Evolutionary conservation across 495 filamentous ascomycete species (phyloP).

Genomic region (Neurospora sp.): DNA sequence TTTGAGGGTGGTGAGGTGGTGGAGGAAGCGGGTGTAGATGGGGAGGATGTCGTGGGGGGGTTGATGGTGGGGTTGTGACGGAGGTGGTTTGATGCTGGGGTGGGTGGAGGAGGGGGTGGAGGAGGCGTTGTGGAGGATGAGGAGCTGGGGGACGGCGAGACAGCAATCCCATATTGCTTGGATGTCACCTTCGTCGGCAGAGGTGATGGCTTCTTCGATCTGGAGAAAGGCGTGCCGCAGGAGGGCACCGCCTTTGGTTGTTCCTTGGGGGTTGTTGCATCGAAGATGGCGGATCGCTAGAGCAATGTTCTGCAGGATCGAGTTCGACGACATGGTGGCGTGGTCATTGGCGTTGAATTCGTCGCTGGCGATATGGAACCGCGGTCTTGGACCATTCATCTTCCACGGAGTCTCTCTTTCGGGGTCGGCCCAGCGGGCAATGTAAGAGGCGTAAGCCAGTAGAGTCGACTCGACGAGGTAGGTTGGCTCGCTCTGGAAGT

Average conservation of each 20-base stretch:
- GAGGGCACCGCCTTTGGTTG: conserved; percentile 7
- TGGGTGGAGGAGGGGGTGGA: background rate
- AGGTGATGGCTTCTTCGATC: conserved; percentile 13
- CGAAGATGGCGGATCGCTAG: conserved; percentile 12
- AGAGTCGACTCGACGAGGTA: conserved; percentile 6
- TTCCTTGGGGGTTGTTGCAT: background rate
- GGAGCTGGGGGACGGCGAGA: conserved; percentile 21
- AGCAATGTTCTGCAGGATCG: conserved; percentile 18
- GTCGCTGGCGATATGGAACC: background rate
- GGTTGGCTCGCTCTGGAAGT: conserved; percentile 4
- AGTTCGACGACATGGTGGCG: background rate
- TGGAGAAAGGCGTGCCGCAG: conserved; percentile 18
- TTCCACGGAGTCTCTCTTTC: conserved; percentile 5
- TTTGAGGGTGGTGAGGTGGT: conserved; percentile 12
- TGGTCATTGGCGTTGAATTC: background rate
- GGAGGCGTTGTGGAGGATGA: background rate
- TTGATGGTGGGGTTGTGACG: background rate
- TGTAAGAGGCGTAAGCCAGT: conserved; percentile 7
- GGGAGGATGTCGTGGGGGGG: conserved; percentile 11
- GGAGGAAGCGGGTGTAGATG: conserved; percentile 16
- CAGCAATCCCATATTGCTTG: conserved; percentile 28
- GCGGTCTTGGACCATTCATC: background rate
- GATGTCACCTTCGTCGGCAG: conserved; percentile 4
- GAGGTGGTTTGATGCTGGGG: background rate
- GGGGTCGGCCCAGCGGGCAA: conserved; percentile 2